phyloP scores from a whole-genome alignment of 495 filamentous ascomycete species.

The Aspergillus indologenus region DNA sequence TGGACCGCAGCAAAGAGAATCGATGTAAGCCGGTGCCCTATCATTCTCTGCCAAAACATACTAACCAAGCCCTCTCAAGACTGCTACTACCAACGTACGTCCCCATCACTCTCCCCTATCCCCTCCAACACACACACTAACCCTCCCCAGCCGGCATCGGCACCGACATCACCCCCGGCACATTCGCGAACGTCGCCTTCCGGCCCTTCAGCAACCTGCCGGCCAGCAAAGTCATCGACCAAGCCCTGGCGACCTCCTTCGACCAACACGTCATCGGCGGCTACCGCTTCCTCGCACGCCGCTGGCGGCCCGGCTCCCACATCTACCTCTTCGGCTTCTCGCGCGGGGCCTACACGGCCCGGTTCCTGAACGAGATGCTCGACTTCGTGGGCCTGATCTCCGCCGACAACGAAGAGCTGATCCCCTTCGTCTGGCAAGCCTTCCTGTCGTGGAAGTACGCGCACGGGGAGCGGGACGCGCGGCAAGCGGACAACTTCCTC shows the following conservation, averaged over 20 bases:
- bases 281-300: constrained; percentile 47
- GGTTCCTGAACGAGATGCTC: constrained; percentile 48
- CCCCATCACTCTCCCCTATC: not conserved
- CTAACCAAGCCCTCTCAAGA: too few species aligned
- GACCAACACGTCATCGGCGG: constrained; percentile 45
- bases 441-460: constrained; percentile 16
- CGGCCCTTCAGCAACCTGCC: constrained; percentile 12
- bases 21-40: constrained; percentile 9
- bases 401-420: constrained; percentile 47
- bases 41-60: too few species aligned
- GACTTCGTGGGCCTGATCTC: constrained; percentile 42
- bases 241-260: constrained; percentile 40
- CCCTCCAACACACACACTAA: not conserved
- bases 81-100: constrained; percentile 25
- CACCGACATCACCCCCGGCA: constrained; percentile 13
- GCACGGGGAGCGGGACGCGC: not conserved
- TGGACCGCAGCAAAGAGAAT: constrained; percentile 23
- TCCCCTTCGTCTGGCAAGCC: constrained; percentile 30
- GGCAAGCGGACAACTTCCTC: constrained; percentile 4
- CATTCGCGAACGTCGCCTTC: constrained; percentile 11
- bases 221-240: constrained; percentile 23
- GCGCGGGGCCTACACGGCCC: constrained; percentile 49
- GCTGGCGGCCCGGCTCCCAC: constrained; percentile 34
- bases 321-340: constrained; percentile 52
- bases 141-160: constrained; percentile 20